Conservation (phyloP, 2,329 filamentous ascomycete species). For the Polychaeton citri region DNA sequence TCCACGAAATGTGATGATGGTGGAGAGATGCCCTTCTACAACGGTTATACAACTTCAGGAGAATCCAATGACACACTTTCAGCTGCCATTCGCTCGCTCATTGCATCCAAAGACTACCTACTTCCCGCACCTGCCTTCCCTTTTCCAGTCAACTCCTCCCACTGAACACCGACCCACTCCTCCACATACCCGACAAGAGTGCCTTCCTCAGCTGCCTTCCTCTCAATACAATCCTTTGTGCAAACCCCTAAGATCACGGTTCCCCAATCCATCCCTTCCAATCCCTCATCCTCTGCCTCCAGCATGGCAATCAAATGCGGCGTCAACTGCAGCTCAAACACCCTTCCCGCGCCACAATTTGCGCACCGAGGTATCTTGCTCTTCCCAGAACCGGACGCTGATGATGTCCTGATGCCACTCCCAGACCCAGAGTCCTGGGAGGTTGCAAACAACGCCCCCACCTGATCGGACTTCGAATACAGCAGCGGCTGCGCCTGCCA, state of each 20-base stretch:
- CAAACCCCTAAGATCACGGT: conserved; percentile 83
- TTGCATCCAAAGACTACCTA: background rate
- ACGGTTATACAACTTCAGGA: too few relatives aligned
- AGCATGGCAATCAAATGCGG: conserved; percentile 83
- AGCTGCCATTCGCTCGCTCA: too few relatives aligned
- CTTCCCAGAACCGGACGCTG: conserved; percentile 16
- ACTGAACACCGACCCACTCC: conserved; percentile 97
- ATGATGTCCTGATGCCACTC: conserved; percentile 16
- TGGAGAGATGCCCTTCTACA: too few relatives aligned
- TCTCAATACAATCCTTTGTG: conserved; percentile 51
- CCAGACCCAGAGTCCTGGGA: conserved; percentile 17
- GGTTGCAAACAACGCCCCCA: conserved; percentile 50
- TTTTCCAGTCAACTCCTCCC: conserved; percentile 55
- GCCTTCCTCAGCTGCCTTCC: conserved; percentile 28
- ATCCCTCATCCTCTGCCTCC: conserved; percentile 54
- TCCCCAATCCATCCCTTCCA: conserved; percentile 95
- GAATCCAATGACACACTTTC: too few relatives aligned
- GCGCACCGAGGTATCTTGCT: conserved; percentile 57
- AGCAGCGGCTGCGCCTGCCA: conserved; percentile 45
- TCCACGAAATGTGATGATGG: background rate
- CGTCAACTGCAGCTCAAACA: conserved; percentile 86
- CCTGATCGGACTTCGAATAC: conserved; percentile 63
- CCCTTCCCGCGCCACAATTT: conserved; percentile 60
- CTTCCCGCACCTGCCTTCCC: conserved; percentile 3
- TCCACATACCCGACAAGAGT: conserved; percentile 62